Percentiles rank a stretch among this genome's conserved stretches.
phyloP scores from a whole-genome alignment of 78 protist species.

The Planoprotostelium fungivorum region DNA sequence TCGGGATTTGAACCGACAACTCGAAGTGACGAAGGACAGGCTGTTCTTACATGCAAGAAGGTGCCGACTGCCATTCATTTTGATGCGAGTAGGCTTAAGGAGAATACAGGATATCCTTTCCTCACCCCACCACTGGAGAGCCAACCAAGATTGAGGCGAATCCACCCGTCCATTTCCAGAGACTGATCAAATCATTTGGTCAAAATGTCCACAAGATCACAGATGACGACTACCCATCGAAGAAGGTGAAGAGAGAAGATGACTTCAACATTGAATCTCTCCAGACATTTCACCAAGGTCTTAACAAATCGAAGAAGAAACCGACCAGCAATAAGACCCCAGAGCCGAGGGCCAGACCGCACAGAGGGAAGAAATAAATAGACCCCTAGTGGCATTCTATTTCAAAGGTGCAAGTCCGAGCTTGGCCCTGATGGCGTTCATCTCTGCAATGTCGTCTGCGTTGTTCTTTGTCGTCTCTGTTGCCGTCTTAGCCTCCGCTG shows the following conservation, averaged over 20 bases:
- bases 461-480: not conserved
- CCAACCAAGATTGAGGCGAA: not conserved
- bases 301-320: too few relatives aligned
- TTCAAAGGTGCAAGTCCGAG: conserved; percentile 44
- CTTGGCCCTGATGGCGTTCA: conserved; percentile 45
- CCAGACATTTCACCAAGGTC: too few relatives aligned
- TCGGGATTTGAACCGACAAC: not conserved
- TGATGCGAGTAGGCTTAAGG: not conserved
- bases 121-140: not conserved
- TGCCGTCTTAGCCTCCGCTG: not conserved
- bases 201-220: not conserved
- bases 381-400: too few relatives aligned
- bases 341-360: too few relatives aligned
- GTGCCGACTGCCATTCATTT: not conserved
- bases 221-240: not conserved
- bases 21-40: not conserved
- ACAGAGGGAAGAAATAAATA: too few relatives aligned
- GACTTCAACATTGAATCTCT: too few relatives aligned
- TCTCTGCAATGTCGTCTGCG: conserved; percentile 32
- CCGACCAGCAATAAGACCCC: too few relatives aligned
- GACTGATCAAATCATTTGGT: not conserved
- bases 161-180: not conserved
- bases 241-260: too few relatives aligned
- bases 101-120: not conserved
- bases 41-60: not conserved